A percentile compares a stretch with the other conserved stretches of the same genome.
Conservation (phyloP, 306 rosid genomes). For the Begonia peltatifolia region DNA sequence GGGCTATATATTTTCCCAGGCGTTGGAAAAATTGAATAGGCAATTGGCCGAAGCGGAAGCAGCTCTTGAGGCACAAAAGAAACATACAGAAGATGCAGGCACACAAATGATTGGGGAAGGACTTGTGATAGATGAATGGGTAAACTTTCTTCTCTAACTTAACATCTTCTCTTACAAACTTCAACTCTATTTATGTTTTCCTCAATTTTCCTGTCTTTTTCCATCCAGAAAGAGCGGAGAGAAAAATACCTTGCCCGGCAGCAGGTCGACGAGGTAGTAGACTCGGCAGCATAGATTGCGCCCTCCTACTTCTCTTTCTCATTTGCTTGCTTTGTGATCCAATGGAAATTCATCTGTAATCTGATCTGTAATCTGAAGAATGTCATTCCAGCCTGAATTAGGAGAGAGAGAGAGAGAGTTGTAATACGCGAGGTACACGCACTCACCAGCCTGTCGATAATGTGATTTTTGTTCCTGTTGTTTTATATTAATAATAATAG, state of each 20-base stretch:
- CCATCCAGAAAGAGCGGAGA: constrained; percentile 79
- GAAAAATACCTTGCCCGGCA: constrained; percentile 90
- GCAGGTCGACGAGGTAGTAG: constrained; percentile 60
- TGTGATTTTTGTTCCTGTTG: constrained; percentile 12
- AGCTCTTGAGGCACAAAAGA: constrained; percentile 63
- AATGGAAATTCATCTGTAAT: constrained; percentile 3
- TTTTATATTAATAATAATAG: too few relatives aligned
- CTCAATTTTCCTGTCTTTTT: constrained; percentile 5
- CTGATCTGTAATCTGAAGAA: too few relatives aligned
- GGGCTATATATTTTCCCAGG: constrained; percentile 18
- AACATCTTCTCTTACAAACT: background rate
- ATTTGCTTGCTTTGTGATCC: background rate
- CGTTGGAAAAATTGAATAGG: constrained; percentile 59
- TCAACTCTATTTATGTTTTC: background rate
- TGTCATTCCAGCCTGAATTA: background rate
- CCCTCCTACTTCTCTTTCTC: too few relatives aligned
- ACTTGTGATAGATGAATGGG: constrained; percentile 97
- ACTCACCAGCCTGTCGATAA: constrained; percentile 30
- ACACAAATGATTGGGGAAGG: constrained; percentile 76
- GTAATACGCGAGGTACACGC: constrained; percentile 4
- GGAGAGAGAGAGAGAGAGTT: background rate
- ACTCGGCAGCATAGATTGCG: too few relatives aligned
- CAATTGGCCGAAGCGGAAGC: constrained; percentile 76
- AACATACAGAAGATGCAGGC: constrained; percentile 63
- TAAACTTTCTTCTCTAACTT: constrained; percentile 15